A percentile compares a stretch with the other conserved stretches of the same genome.
Evolutionary conservation across 371 early-diverging fungal genomes (phyloP).

Genomic region (Capillidium rhysosporum): DNA sequence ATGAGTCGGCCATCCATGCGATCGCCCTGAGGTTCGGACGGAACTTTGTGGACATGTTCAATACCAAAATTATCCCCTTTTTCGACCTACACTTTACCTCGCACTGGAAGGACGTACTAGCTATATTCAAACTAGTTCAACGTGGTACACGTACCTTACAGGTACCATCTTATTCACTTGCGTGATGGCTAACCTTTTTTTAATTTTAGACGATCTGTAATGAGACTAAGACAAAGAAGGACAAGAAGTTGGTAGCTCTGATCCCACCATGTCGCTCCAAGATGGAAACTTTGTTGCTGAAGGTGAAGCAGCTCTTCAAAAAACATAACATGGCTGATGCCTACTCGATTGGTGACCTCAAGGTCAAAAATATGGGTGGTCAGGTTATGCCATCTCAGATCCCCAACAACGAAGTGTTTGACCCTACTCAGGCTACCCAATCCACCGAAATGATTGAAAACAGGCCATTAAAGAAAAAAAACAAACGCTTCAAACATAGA

Average conservation of each 20-base stretch:
- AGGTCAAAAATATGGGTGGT: no score
- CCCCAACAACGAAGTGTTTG: no score
- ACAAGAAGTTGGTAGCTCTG: conserved; percentile 27
- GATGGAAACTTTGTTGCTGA: conserved; percentile 50
- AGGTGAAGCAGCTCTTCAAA: conserved; percentile 50
- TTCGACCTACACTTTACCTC: conserved; percentile 32
- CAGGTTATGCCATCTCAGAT: no score
- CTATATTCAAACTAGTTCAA: conserved; percentile 17
- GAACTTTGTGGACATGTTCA: conserved; percentile 37
- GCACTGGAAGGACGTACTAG: conserved; percentile 24
- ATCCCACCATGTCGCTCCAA: conserved; percentile 51
- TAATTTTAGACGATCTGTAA: conserved; percentile 42
- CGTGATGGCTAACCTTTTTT: not conserved
- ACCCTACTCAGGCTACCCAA: no score
- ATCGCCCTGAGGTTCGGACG: conserved; percentile 31
- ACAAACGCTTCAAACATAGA: no score
- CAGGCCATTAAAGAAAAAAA: no score
- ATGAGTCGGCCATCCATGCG: conserved; percentile 17
- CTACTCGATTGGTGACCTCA: conserved; percentile 28
- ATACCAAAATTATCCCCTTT: conserved; percentile 37
- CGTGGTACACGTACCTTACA: conserved; percentile 15
- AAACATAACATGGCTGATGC: conserved; percentile 38
- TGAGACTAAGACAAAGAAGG: conserved; percentile 51
- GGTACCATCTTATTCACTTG: conserved; percentile 6
- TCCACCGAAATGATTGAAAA: no score